Evolutionary conservation across 345 rosid species (phyloP).

Genomic region (Brassica carinata): DNA sequence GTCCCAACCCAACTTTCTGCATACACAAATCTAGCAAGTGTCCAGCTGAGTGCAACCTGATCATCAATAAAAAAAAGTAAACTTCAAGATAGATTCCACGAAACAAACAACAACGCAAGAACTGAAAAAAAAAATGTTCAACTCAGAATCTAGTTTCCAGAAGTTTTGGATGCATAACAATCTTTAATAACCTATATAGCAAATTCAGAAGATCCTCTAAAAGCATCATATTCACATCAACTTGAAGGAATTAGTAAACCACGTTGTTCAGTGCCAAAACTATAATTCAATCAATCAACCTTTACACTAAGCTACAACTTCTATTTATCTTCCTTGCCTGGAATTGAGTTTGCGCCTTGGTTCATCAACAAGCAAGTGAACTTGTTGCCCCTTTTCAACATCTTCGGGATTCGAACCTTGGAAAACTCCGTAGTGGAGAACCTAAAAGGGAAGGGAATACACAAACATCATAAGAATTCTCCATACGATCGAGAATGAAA

Average conservation of each 20-base stretch:
- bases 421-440: constrained; percentile 67
- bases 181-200: too few species aligned
- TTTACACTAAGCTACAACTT: background rate
- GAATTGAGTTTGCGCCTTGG: constrained; percentile 71
- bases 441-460: constrained; percentile 39
- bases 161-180: too few species aligned
- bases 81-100: background rate
- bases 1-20: constrained; percentile 65
- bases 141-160: too few species aligned
- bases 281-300: constrained; percentile 7
- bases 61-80: background rate
- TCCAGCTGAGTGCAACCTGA: constrained; percentile 88
- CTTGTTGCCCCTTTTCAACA: constrained; percentile 51
- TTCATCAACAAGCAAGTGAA: constrained; percentile 62
- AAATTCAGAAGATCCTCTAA: too few species aligned
- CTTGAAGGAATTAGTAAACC: background rate
- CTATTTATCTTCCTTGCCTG: constrained; percentile 44
- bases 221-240: background rate
- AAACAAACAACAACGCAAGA: background rate
- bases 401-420: constrained; percentile 46
- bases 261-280: background rate
- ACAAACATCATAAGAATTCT: background rate
- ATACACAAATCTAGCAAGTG: constrained; percentile 74
- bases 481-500: background rate
- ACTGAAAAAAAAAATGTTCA: too few species aligned